A percentile compares a stretch with the other conserved stretches of the same genome.
These are phyloP conservation scores for Tetrahymena elliotti DNA, from an alignment of 73 alveolate species.

Conservation along the genomic window DNA sequence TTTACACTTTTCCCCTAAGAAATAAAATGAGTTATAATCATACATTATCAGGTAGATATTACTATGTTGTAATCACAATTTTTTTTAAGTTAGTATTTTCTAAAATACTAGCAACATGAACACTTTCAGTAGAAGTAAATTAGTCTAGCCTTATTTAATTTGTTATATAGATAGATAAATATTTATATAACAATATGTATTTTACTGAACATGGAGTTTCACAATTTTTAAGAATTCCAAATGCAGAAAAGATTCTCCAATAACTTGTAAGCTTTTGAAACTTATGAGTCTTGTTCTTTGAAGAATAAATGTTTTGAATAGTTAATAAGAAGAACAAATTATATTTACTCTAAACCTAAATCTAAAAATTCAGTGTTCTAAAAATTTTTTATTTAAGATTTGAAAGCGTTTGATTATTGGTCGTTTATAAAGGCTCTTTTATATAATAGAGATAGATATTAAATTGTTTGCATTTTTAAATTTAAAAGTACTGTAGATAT, in stretches of 20 bases:
- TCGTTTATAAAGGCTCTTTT: neutral
- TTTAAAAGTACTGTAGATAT: neutral
- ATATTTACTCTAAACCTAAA: neutral
- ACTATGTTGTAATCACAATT: neutral
- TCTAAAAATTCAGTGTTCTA: neutral
- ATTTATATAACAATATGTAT: too few relatives aligned
- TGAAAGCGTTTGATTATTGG: neutral
- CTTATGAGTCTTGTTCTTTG: neutral
- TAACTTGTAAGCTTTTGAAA: neutral
- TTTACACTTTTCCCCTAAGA: neutral
- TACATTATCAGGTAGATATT: neutral
- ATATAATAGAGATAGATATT: neutral
- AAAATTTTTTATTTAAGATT: neutral
- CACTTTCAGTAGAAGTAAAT: neutral
- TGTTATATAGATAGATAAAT: too few relatives aligned
- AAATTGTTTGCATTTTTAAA: neutral
- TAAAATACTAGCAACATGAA: neutral
- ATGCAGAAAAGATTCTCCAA: neutral
- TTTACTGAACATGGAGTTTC: neutral
- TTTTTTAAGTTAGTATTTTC: neutral
- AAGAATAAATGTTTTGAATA: too few relatives aligned
- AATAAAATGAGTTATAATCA: too few relatives aligned
- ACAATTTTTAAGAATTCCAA: neutral
- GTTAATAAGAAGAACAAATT: neutral
- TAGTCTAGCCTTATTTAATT: neutral